A percentile compares a stretch with the other conserved stretches of the same genome.
These are phyloP conservation scores for Coccomyxa sp. DNA, from an alignment of 139 green algal genomes.

Conservation along the genomic window DNA sequence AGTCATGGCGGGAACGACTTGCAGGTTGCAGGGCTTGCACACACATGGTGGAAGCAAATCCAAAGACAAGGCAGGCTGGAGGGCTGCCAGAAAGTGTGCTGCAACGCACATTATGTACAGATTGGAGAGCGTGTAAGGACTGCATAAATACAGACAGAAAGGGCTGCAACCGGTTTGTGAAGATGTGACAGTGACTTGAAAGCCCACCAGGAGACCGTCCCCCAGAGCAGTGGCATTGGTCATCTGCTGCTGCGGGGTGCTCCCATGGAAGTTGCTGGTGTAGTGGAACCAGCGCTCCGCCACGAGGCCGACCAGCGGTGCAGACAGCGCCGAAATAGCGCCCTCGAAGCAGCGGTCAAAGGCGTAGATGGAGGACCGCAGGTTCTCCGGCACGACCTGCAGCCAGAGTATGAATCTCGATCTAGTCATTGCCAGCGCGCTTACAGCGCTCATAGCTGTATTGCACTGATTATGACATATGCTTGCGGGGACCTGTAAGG, in stretches of 20 bases:
- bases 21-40: background rate
- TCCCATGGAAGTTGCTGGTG: background rate
- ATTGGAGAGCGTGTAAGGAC: background rate
- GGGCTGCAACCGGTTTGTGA: background rate
- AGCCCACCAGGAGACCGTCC: slow-evolving; percentile 24
- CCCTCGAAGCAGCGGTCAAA: slow-evolving; percentile 72
- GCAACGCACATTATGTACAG: no score
- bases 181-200: background rate
- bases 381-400: slow-evolving; percentile 11
- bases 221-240: slow-evolving; percentile 38
- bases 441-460: no score
- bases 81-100: no score
- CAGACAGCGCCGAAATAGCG: slow-evolving; percentile 27
- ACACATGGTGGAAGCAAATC: background rate
- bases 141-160: background rate
- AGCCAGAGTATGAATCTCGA: no score
- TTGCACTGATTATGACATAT: no score
- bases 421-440: no score
- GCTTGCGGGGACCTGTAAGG: no score
- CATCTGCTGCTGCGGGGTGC: slow-evolving; percentile 11
- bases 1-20: background rate
- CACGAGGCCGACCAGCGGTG: slow-evolving; percentile 46
- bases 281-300: slow-evolving; percentile 33
- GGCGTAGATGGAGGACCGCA: slow-evolving; percentile 59
- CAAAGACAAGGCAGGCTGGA: background rate